phyloP scores from a whole-genome alignment of 441 rosid species.

The Corymbia calophylla region DNA sequence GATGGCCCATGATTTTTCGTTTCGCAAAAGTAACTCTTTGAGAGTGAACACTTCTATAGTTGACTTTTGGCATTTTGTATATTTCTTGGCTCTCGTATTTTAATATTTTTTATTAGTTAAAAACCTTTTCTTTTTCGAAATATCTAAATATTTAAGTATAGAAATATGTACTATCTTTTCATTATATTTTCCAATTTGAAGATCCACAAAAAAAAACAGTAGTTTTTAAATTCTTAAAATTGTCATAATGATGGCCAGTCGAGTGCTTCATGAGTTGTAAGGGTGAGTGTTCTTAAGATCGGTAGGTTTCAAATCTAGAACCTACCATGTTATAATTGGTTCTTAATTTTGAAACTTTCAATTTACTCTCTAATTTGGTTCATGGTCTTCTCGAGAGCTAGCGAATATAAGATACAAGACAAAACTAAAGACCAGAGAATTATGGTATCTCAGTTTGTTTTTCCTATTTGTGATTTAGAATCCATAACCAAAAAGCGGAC shows the following conservation, averaged over 20 bases:
- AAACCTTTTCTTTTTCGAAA: background rate
- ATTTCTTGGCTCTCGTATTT: background rate
- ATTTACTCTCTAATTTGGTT: rapidly evolving
- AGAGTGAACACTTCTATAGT: background rate
- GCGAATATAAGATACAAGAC: no score
- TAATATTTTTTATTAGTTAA: background rate
- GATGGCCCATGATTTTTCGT: background rate
- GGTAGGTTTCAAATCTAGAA: background rate
- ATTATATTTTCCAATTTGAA: background rate
- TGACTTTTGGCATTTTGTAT: background rate
- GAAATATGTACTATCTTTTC: background rate
- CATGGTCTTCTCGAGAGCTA: no score
- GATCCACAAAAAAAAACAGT: background rate
- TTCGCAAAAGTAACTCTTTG: background rate
- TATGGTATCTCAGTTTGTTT: background rate
- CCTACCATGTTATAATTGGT: background rate
- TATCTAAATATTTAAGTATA: background rate
- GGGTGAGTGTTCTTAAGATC: background rate
- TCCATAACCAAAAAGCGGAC: rapidly evolving
- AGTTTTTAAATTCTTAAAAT: background rate
- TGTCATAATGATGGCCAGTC: rapidly evolving
- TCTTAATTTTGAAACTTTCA: background rate
- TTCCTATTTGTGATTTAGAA: rapidly evolving
- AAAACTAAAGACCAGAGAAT: background rate
- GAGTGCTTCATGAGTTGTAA: background rate